A percentile compares a stretch with the other conserved stretches of the same genome.
Evolutionary conservation across 148 eudicot species (phyloP).

Genomic region (Persicaria maculosa): DNA sequence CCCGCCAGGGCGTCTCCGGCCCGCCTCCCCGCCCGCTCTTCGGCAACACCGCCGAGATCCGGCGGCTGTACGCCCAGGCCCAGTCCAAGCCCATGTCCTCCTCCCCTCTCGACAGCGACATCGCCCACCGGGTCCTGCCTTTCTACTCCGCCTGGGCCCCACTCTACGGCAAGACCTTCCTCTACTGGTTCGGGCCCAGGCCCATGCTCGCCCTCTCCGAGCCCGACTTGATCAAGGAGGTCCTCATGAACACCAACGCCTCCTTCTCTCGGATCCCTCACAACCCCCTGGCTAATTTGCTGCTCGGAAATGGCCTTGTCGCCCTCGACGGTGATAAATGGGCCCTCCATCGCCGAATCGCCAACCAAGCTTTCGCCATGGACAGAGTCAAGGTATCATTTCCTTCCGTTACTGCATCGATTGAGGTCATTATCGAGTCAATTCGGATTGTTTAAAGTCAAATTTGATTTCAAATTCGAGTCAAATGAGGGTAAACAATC

Average conservation of each 20-base stretch:
- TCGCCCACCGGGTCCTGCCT: slow-evolving; percentile 44
- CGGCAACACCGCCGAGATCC: slow-evolving; percentile 52
- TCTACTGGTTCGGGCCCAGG: slow-evolving; percentile 69
- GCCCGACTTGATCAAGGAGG: slow-evolving; percentile 55
- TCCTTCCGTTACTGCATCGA: neutral
- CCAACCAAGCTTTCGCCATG: slow-evolving; percentile 56
- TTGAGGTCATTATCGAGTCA: neutral
- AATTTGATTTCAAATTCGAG: too few relatives aligned
- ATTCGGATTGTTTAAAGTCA: too few relatives aligned
- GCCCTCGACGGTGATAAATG: slow-evolving; percentile 56
- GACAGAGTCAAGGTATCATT: slow-evolving; percentile 23
- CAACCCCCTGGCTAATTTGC: slow-evolving; percentile 45
- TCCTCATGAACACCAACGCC: slow-evolving; percentile 36
- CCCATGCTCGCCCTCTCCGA: slow-evolving; percentile 52
- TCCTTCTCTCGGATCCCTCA: slow-evolving; percentile 28
- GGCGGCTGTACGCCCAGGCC: slow-evolving; percentile 39
- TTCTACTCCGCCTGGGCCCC: slow-evolving; percentile 58
- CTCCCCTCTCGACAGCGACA: slow-evolving; percentile 28
- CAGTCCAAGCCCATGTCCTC: slow-evolving; percentile 31
- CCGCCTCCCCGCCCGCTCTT: slow-evolving; percentile 53
- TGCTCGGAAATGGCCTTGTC: slow-evolving; percentile 61
- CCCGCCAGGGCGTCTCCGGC: slow-evolving; percentile 43
- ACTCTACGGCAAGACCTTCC: slow-evolving; percentile 49
- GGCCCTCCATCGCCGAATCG: slow-evolving; percentile 64
- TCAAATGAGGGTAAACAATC: too few relatives aligned